A percentile compares a stretch with the other conserved stretches of the same genome.
phyloP scores from a whole-genome alignment of 2,329 filamentous ascomycete genomes.

The Ilyonectria sp. region DNA sequence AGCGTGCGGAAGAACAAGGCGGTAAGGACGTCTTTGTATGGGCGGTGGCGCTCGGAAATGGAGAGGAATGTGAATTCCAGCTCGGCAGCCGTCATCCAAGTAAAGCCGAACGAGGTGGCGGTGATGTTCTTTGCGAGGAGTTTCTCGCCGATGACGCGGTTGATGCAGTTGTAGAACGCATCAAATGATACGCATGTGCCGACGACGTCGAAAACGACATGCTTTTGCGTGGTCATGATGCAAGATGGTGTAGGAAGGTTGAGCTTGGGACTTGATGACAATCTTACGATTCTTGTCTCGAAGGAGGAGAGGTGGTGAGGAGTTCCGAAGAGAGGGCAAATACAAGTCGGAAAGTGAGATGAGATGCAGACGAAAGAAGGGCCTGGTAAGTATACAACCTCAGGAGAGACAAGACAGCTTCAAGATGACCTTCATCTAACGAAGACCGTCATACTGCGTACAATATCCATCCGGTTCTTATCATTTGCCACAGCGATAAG shows the following conservation, averaged over 20 bases:
- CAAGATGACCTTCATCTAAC: background rate
- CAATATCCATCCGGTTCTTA: background rate
- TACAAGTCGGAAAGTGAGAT: background rate
- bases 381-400: background rate
- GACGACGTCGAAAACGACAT: slow-evolving; percentile 22
- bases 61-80: slow-evolving; percentile 16
- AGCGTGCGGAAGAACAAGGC: slow-evolving; percentile 16
- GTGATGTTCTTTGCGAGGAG: background rate
- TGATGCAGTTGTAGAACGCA: slow-evolving; percentile 4
- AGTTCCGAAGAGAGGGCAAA: background rate
- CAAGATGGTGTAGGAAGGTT: background rate
- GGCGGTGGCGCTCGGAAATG: background rate
- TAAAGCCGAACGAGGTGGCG: slow-evolving; percentile 6
- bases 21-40: slow-evolving; percentile 5
- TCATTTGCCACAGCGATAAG: slow-evolving; percentile 2
- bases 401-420: background rate
- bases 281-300: background rate
- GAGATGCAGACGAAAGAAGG: background rate
- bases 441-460: background rate
- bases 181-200: slow-evolving; percentile 18
- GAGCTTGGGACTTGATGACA: background rate
- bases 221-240: background rate
- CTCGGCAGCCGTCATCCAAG: slow-evolving; percentile 17
- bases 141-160: slow-evolving; percentile 2
- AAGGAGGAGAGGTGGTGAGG: background rate